phyloP scores from a whole-genome alignment of 2,329 filamentous ascomycete genomes.

The Dactylellina sp. region DNA sequence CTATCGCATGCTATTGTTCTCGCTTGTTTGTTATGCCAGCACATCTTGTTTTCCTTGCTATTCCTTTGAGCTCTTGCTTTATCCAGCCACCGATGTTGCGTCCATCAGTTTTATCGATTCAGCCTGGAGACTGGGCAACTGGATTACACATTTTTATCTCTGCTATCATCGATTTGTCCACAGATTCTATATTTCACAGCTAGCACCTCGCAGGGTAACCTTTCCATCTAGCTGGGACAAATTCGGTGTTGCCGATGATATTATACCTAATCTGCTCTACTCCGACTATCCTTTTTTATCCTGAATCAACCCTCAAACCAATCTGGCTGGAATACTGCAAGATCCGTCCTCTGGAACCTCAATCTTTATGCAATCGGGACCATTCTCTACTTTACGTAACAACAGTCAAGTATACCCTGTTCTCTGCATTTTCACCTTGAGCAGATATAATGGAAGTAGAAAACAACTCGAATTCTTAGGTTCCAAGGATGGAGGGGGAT shows the following conservation, averaged over 20 bases:
- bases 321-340: conserved; percentile 27
- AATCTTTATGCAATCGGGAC: conserved; percentile 19
- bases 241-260: conserved; percentile 40
- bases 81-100: conserved; percentile 47
- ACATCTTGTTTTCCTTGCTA: conserved; percentile 32
- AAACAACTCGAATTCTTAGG: conserved; percentile 10
- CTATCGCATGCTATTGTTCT: conserved; percentile 44
- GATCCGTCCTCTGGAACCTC: conserved; percentile 3
- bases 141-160: conserved; percentile 56
- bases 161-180: conserved; percentile 42
- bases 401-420: conserved; percentile 7
- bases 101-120: conserved; percentile 45
- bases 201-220: conserved; percentile 51
- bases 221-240: conserved; percentile 46
- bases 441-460: conserved; percentile 3
- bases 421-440: background rate
- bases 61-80: conserved; percentile 58
- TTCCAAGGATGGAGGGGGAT: conserved; percentile 23
- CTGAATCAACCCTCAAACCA: conserved; percentile 39
- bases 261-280: conserved; percentile 57
- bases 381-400: conserved; percentile 16
- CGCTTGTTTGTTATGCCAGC: conserved; percentile 44
- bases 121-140: conserved; percentile 54
- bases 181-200: conserved; percentile 28
- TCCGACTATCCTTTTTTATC: conserved; percentile 40